Conservation (phyloP, 306 rosid species). For the Rosa multiflora region DNA sequence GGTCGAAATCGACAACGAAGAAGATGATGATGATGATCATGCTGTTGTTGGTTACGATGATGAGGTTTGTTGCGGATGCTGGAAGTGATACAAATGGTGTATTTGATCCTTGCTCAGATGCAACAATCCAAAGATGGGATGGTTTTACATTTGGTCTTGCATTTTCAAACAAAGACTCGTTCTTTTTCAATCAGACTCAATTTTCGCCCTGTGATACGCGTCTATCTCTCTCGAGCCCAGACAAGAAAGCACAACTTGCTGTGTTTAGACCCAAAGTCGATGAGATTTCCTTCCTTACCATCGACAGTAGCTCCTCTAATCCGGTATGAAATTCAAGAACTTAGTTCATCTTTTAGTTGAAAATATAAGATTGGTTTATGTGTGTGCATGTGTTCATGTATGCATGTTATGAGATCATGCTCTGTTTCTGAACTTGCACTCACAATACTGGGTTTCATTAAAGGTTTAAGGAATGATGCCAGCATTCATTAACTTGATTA, state of each 20-base stretch:
- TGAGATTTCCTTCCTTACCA: constrained; percentile 63
- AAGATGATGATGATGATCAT: constrained; percentile 14
- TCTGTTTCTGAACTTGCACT: neutral
- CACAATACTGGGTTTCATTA: neutral
- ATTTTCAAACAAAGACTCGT: constrained; percentile 52
- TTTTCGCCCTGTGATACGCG: constrained; percentile 89
- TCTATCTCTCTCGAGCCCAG: constrained; percentile 32
- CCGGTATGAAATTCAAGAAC: constrained; percentile 34
- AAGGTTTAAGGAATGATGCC: neutral
- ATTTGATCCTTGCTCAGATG: constrained; percentile 75
- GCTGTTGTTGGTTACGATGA: constrained; percentile 14
- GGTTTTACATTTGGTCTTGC: constrained; percentile 83
- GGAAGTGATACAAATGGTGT: constrained; percentile 54
- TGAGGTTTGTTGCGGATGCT: constrained; percentile 39
- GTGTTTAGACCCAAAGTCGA: constrained; percentile 77
- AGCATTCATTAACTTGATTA: neutral
- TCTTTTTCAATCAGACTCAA: constrained; percentile 51
- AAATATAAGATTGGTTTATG: neutral
- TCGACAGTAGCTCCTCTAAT: constrained; percentile 34
- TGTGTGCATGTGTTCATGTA: neutral
- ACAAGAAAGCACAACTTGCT: constrained; percentile 47
- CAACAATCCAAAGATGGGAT: constrained; percentile 60
- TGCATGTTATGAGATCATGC: neutral
- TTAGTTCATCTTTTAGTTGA: too few species aligned
- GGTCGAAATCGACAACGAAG: constrained; percentile 10